phyloP scores from a whole-genome alignment of 2,329 filamentous ascomycete genomes.

The Phialemonium atrogriseum region DNA sequence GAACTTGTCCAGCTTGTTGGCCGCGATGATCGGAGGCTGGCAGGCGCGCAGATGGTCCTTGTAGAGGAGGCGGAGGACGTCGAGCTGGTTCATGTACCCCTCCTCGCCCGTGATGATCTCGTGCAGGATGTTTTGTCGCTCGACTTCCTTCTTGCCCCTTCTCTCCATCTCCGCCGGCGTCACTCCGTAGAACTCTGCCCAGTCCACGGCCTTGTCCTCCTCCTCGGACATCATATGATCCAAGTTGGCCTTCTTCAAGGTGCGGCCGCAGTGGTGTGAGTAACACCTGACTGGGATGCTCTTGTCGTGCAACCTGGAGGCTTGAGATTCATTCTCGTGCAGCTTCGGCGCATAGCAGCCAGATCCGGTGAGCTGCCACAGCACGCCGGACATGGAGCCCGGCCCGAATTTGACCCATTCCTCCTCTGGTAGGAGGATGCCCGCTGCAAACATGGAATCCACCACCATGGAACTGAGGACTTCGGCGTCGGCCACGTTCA shows the following conservation, averaged over 20 bases:
- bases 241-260: slow-evolving; percentile 87
- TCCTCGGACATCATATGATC: slow-evolving; percentile 64
- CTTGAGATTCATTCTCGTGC: slow-evolving; percentile 53
- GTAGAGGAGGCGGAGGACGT: slow-evolving; percentile 79
- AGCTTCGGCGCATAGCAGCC: slow-evolving; percentile 86
- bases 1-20: slow-evolving; percentile 72
- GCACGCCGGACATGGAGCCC: slow-evolving; percentile 74
- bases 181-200: slow-evolving; percentile 82
- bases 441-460: slow-evolving; percentile 68
- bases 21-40: slow-evolving; percentile 72
- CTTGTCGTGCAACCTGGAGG: slow-evolving; percentile 68
- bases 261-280: slow-evolving; percentile 86
- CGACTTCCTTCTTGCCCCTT: slow-evolving; percentile 76
- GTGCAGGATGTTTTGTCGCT: slow-evolving; percentile 88
- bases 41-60: slow-evolving; percentile 67
- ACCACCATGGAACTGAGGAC: slow-evolving; percentile 72
- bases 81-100: slow-evolving; percentile 78
- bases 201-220: slow-evolving; percentile 65
- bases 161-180: slow-evolving; percentile 66
- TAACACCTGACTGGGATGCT: slow-evolving; percentile 75
- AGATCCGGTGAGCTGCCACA: slow-evolving; percentile 85
- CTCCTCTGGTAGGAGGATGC: slow-evolving; percentile 77
- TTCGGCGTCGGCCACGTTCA: slow-evolving; percentile 97
- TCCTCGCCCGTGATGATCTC: slow-evolving; percentile 94
- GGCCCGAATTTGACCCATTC: slow-evolving; percentile 94